phyloP scores from a whole-genome alignment of 257 asterid species.

The Fraxinus americana region DNA sequence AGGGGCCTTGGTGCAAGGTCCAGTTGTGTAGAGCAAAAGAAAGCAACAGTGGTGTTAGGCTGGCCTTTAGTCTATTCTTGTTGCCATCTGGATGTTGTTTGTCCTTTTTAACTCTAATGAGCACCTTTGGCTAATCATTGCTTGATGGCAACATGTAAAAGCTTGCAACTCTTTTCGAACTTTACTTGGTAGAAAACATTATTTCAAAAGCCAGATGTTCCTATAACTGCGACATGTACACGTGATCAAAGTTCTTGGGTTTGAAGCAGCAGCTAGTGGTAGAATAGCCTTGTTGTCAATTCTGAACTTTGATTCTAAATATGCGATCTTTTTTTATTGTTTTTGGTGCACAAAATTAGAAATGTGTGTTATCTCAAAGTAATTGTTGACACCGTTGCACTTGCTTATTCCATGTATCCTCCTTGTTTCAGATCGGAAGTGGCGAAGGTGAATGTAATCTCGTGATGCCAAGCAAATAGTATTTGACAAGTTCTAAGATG shows the following conservation, averaged over 20 bases:
- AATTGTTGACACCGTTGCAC: not conserved
- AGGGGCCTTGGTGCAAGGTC: not conserved
- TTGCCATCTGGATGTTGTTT: not conserved
- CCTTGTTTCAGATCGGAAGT: slow-evolving; percentile 68
- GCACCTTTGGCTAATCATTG: not conserved
- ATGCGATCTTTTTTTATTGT: not conserved
- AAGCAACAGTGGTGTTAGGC: not conserved
- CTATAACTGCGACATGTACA: not conserved
- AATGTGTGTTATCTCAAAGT: not conserved
- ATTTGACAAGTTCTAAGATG: slow-evolving; percentile 24
- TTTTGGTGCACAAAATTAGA: not conserved
- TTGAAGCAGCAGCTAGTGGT: not conserved
- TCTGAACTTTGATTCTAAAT: not conserved
- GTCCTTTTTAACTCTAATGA: not conserved
- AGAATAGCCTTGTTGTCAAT: not conserved
- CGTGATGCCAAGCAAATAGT: slow-evolving; percentile 23
- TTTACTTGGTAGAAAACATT: not conserved
- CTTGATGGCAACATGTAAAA: not conserved
- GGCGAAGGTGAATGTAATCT: slow-evolving; percentile 60
- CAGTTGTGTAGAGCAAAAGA: not conserved
- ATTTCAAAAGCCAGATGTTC: not conserved
- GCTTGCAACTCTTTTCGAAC: not conserved
- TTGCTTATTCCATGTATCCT: slow-evolving; percentile 1
- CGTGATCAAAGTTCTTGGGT: not conserved
- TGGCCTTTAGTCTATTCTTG: not conserved